Evolutionary conservation across 495 filamentous ascomycete genomes (phyloP), one percentile per base, ranked within the genome.

Genomic region (Hypoxylon crocopeplum): DNA sequence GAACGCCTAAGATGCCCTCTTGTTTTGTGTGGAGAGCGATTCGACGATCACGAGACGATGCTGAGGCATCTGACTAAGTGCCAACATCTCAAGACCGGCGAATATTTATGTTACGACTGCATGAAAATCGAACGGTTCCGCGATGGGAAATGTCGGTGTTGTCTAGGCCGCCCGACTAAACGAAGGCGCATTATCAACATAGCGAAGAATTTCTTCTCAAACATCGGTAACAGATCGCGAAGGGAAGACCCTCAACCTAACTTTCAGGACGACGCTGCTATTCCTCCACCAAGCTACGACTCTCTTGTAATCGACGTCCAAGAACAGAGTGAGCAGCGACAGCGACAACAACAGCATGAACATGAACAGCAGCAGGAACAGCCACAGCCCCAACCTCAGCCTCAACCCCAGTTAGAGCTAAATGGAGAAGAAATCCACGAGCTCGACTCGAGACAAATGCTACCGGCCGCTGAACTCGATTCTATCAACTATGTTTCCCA

Each of bases 101-200:
- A 81, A 66, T 79, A 79, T 22, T 62, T 74, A 65, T 81, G 77
- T 57, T 78, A 76, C 56, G 71, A 79, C 30, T 77, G 77, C 54
- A 75, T 71, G 64, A 73, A 72, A 46, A 66, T 78, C 48, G 78
- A 81, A 59, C 73, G 73, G 25, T 79, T 78, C 61, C 72, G 77
- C 67, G 77, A 80, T 42, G 57, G 72, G 27, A 77, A 75, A 68
- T 78, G 75, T 66, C 75, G 72, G 41, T 67, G 71, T 25, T 79
- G 75, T 42, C 49, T 75, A n/a, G 71, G 74, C 1, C 78, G 77
- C 17, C 72, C 71, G 10, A 77, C 76, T 11, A 79, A 75, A 62
- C 69, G 77, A 70, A 73, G 64, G 64, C 74, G 75, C 50, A 77
- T 80, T 13, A 58, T 80, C 27, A 70, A 66, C 48, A 71, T 79